Evolutionary conservation across 805 yeast genomes (phyloP).

Genomic region (Ascoidea rubescens): DNA sequence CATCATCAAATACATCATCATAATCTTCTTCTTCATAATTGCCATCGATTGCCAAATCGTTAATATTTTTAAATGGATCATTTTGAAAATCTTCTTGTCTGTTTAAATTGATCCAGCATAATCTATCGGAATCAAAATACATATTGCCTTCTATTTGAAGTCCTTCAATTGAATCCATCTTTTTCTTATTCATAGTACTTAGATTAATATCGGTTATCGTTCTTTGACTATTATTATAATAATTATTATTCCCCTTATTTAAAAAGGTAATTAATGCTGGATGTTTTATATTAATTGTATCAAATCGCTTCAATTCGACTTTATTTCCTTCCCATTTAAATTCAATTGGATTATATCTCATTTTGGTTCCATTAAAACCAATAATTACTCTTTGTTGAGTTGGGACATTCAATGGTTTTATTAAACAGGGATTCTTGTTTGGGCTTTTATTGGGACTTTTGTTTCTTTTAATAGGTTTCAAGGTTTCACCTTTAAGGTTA

Average conservation of each 20-base stretch:
- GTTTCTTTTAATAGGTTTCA: not conserved
- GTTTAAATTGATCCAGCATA: constrained; percentile 9
- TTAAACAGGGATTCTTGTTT: constrained; percentile 4
- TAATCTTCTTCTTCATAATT: not conserved
- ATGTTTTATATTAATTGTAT: constrained; percentile 4
- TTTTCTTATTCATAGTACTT: not conserved
- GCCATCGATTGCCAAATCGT: not conserved
- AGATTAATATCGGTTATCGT: not conserved
- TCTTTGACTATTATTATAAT: not conserved
- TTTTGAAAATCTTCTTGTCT: not conserved
- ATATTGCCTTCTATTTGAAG: constrained; percentile 11
- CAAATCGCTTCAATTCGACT: constrained; percentile 6
- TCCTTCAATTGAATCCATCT: constrained; percentile 6
- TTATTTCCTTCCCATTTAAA: constrained; percentile 11
- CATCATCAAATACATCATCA: not conserved
- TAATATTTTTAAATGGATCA: not conserved
- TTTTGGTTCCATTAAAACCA: constrained; percentile 9
- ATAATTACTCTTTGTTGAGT: constrained; percentile 4
- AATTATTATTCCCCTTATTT: constrained; percentile 1
- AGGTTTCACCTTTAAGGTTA: not conserved
- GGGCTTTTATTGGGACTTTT: not conserved
- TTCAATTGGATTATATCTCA: constrained; percentile 8
- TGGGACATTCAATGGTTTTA: constrained; percentile 5
- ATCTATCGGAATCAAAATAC: constrained; percentile 9
- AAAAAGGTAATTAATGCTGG: constrained; percentile 8